Base-by-base conservation (phyloP, 108 stramenopile species). In the Mediolabrus comicus region DNA sequence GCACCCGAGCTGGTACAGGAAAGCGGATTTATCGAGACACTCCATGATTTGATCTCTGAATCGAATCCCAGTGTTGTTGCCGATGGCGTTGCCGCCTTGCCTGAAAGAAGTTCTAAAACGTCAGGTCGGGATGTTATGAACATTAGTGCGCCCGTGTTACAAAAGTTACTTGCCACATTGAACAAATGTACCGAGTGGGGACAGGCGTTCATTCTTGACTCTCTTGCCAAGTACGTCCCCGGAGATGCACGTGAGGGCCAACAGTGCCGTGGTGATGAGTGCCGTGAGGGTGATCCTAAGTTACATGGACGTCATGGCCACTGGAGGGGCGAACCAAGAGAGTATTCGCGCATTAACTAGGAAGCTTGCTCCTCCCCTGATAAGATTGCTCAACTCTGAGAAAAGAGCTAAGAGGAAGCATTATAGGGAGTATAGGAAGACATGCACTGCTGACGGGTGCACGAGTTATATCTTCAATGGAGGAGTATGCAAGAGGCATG, bases 181-280 rank as follows among this genome's bases (percentile, higher is more conserved):
- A 98, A 98, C 77, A 98, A 99, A 72, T 99, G 99, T 79, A 98
- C 97, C 59, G 99, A 99, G 84, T 99, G 98, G 98, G 98, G 97
- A 36, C 98, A 99, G 83, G 99, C 98, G 34, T 98, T 96, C 67
- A 99, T 99, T 71, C 75, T 99, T 58, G 99, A 99, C 80, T 91
- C 95, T 13, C 79, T 99, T 36, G 91, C 98, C 65, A 96, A 95
- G 81, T 99, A 98, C 87, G 83, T 87, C 14, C 96, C 98, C 6
- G 87, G 91, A 2, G 91, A 92, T 74, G 93, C 87, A 7, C 86
- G 94, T 25, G 97, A 96, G 85, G 97, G 95, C 97, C 59, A 99
- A 99, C 84, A 88, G 94, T 51, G 99, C 99, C 55, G 99, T 99
- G 14, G 99, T 99, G 58, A 98, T 99, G 97, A 87, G 86, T 16